phyloP scores from a whole-genome alignment of 1,284 basidiomycete species.

The Sanghuangporus baumii region DNA sequence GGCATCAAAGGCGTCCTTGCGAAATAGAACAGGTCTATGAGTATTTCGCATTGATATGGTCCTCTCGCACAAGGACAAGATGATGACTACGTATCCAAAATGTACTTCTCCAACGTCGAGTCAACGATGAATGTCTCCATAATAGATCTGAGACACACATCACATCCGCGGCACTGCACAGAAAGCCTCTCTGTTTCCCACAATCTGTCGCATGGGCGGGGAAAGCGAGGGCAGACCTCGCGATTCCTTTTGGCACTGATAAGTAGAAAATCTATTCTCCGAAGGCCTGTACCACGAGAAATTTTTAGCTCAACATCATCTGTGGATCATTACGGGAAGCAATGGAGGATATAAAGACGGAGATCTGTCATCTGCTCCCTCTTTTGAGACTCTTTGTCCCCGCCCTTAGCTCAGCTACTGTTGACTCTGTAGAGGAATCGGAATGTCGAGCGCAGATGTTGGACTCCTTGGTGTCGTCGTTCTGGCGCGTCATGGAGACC shows the following conservation, averaged over 20 bases:
- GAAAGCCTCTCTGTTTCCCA: background rate
- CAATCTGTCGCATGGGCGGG: background rate
- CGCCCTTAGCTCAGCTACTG: background rate
- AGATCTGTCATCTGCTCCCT: background rate
- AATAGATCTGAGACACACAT: background rate
- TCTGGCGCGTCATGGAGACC: slow-evolving; percentile 47
- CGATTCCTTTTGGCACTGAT: too few species aligned
- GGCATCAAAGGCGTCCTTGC: too few species aligned
- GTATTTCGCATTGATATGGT: too few species aligned
- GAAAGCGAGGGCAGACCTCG: background rate
- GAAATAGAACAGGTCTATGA: too few species aligned
- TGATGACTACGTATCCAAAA: too few species aligned
- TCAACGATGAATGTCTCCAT: background rate
- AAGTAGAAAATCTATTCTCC: too few species aligned
- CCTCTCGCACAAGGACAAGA: too few species aligned
- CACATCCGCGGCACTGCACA: background rate
- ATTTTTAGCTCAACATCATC: too few species aligned
- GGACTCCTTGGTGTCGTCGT: slow-evolving; percentile 40
- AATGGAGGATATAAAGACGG: too few species aligned
- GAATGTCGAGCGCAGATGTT: slow-evolving; percentile 15
- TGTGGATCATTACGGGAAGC: too few species aligned
- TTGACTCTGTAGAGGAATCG: background rate
- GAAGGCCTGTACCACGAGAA: too few species aligned
- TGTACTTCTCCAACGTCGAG: too few species aligned
- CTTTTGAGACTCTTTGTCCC: background rate